Evolutionary conservation across 2,329 filamentous ascomycete species (phyloP), one percentile per base, ranked within the genome.

Genomic region (Rutstroemia sp.): DNA sequence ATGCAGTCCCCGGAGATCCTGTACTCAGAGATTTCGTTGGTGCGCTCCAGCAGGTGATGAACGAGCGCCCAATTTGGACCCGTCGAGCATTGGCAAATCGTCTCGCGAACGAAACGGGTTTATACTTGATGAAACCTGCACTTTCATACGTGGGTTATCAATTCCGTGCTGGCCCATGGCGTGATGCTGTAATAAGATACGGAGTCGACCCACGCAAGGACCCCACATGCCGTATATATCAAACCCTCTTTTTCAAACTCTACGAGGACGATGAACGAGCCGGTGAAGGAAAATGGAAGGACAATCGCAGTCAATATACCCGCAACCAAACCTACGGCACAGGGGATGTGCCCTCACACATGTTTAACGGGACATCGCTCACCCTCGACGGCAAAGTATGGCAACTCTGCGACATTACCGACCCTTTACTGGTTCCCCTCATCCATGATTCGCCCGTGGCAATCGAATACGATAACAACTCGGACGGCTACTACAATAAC

Each of bases 321-420:
- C 47, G 25, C 62, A 19, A 59, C 57, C 50, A 59, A 48, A 19
- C 74, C 58, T 42, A 49, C 51, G 16, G 62, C 54, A 57, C 46
- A 42, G 21, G 50, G 27, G 16, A 60, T 34, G 39, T 57, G 19
- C 69, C 74, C 30, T 85, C 78, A 53, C 92, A 97, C 70, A 75
- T 92, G 1, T 97, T 96, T 71, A 89, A 95, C 59, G 92, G 92
- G 48, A 77, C 83, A 58, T 80, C 79, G 2, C 82, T 92, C 54
- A 82, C 83, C 16, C 80, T 82, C 1, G 91, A 96, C 66, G 91
- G 91, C 41, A 94, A 94, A 66, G 86, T 94, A 50, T 99, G 91
- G 87, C 94, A 97, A 75, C 81, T 95, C 25, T 95, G 91, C 73
- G 94, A 99, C 70, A 86, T 97, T 54, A 87, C 83, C 0, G 92